phyloP scores from a whole-genome alignment of 1,284 basidiomycete genomes.

The Trametes versicolor region DNA sequence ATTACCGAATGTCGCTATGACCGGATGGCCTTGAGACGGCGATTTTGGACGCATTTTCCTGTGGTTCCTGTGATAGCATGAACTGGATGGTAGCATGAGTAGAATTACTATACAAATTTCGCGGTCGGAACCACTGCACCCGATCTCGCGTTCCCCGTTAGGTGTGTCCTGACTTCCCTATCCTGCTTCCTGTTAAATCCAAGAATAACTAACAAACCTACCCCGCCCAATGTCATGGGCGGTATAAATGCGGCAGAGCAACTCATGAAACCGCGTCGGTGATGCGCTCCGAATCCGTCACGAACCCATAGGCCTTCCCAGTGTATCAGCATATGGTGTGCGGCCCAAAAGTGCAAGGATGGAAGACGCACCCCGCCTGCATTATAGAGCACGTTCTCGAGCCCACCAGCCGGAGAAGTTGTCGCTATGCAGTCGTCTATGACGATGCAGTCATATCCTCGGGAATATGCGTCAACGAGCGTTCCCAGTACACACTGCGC shows the following conservation, averaged over 20 bases:
- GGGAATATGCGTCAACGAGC: slow-evolving; percentile 68
- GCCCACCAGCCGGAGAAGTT: slow-evolving; percentile 66
- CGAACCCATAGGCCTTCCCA: slow-evolving; percentile 65
- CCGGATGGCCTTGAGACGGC: too few relatives aligned
- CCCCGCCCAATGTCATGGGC: not conserved
- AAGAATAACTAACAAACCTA: not conserved
- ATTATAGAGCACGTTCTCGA: slow-evolving; percentile 69
- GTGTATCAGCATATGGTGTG: slow-evolving; percentile 7
- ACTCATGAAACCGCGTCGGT: slow-evolving; percentile 24
- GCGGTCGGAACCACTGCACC: not conserved
- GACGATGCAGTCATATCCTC: slow-evolving; percentile 70
- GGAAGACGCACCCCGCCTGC: slow-evolving; percentile 56
- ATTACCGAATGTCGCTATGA: too few relatives aligned
- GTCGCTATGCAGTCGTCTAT: slow-evolving; percentile 69
- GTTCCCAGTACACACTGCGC: slow-evolving; percentile 72
- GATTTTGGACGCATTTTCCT: too few relatives aligned
- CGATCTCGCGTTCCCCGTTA: not conserved
- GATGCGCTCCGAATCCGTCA: slow-evolving; percentile 56
- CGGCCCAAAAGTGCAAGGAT: slow-evolving; percentile 5
- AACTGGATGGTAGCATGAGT: too few relatives aligned
- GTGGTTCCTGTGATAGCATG: too few relatives aligned
- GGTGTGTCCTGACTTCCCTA: not conserved
- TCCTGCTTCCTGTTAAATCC: not conserved
- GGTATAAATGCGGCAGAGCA: not conserved
- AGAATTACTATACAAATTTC: not conserved